These are phyloP conservation scores for Colletotrichum costaricense DNA, from an alignment of 2,329 filamentous ascomycete species.

Conservation along the genomic window DNA sequence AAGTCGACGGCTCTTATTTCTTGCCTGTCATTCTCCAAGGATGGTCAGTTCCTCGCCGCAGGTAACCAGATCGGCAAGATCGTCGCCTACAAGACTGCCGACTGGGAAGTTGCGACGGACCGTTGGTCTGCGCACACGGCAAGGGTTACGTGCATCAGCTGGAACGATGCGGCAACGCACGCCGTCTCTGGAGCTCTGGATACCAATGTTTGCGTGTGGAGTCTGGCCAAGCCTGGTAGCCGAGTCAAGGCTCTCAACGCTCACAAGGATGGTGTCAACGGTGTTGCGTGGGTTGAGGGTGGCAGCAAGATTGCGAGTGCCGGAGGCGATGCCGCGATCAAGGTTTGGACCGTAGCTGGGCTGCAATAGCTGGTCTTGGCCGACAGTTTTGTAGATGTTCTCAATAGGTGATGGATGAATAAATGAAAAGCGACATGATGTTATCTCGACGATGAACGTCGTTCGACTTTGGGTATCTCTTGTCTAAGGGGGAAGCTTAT, in stretches of 20 bases:
- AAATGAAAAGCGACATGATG: slow-evolving; percentile 23
- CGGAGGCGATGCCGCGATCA: slow-evolving; percentile 90
- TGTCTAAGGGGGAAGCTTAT: slow-evolving; percentile 11
- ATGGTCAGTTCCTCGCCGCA: slow-evolving; percentile 82
- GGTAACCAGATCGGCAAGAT: slow-evolving; percentile 91
- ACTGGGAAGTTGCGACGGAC: slow-evolving; percentile 82
- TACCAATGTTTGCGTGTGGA: slow-evolving; percentile 95
- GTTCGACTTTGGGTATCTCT: slow-evolving; percentile 11
- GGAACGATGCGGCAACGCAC: slow-evolving; percentile 82
- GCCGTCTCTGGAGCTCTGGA: slow-evolving; percentile 88
- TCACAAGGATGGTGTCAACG: slow-evolving; percentile 95
- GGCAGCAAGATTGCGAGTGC: slow-evolving; percentile 77
- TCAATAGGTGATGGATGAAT: slow-evolving; percentile 19
- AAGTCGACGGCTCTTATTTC: slow-evolving; percentile 80
- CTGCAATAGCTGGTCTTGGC: slow-evolving; percentile 51
- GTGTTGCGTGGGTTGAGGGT: slow-evolving; percentile 81
- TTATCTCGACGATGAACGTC: slow-evolving; percentile 23
- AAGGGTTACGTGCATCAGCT: slow-evolving; percentile 70
- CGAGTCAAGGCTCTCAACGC: slow-evolving; percentile 87
- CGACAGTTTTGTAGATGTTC: not conserved
- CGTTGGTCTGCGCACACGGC: slow-evolving; percentile 72
- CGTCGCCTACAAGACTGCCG: slow-evolving; percentile 76
- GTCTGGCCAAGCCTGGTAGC: slow-evolving; percentile 83
- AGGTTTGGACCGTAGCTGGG: slow-evolving; percentile 81
- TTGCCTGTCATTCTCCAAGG: slow-evolving; percentile 82